A percentile compares a stretch with the other conserved stretches of the same genome.
Evolutionary conservation across 768 basidiomycete genomes (phyloP).

Genomic region (Psilocybe subaeruginosa): DNA sequence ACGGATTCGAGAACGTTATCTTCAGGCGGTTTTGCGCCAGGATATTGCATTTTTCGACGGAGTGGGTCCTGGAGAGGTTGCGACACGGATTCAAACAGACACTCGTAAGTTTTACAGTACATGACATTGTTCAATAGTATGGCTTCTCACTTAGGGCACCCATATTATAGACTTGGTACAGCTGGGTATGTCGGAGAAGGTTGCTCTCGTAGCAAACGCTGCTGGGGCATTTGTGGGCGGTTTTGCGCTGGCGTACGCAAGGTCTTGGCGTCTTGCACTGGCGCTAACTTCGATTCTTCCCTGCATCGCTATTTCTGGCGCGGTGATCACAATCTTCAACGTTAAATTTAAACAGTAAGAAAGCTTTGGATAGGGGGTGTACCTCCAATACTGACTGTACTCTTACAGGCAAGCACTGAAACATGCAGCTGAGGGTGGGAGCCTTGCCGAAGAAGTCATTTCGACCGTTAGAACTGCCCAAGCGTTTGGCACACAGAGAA

Average conservation of each 20-base stretch:
- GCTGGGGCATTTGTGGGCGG: conserved; percentile 73
- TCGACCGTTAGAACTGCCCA: conserved; percentile 86
- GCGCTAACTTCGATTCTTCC: conserved; percentile 81
- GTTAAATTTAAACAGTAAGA: conserved; percentile 66
- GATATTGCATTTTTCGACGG: conserved; percentile 88
- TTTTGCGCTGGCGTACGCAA: conserved; percentile 70
- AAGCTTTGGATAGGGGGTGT: conserved; percentile 3
- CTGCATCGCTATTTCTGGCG: conserved; percentile 75
- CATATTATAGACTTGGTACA: conserved; percentile 74
- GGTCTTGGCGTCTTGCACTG: conserved; percentile 81
- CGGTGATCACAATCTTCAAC: conserved; percentile 58
- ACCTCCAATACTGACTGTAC: background rate
- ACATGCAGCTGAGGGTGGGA: conserved; percentile 77
- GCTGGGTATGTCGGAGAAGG: conserved; percentile 88
- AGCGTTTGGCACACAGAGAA: conserved; percentile 81
- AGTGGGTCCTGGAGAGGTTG: conserved; percentile 89
- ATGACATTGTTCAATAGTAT: no score
- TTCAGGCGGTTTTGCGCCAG: conserved; percentile 78
- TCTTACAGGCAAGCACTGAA: conserved; percentile 46
- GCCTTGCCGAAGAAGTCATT: conserved; percentile 89
- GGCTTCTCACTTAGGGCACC: conserved; percentile 6
- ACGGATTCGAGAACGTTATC: conserved; percentile 83
- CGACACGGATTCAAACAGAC: conserved; percentile 88
- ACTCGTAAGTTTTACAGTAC: conserved; percentile 52
- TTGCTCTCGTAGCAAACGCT: conserved; percentile 66